Percentiles rank a stretch among this genome's conserved stretches.
phyloP scores from a whole-genome alignment of 805 yeast genomes.

The Maudiozyma saulgeensis region DNA sequence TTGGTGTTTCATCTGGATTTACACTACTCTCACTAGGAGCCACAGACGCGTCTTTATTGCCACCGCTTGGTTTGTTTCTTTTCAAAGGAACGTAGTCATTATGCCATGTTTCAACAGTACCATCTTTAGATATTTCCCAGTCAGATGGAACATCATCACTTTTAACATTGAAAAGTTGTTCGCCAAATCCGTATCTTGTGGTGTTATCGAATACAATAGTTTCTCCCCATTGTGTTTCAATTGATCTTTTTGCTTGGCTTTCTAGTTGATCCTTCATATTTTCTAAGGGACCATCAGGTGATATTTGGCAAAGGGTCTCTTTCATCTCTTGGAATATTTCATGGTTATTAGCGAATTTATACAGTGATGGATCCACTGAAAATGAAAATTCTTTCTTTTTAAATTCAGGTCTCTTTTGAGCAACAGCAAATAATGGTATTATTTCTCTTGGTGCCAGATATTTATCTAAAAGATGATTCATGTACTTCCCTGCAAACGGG shows the following conservation, averaged over 20 bases:
- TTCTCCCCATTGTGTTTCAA: constrained; percentile 74
- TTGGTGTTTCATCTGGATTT: constrained; percentile 14
- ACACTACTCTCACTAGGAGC: constrained; percentile 21
- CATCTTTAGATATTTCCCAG: constrained; percentile 36
- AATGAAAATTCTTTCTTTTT: constrained; percentile 18
- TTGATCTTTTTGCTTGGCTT: constrained; percentile 34
- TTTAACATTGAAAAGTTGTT: constrained; percentile 61
- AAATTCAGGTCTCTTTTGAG: constrained; percentile 25
- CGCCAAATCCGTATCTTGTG: constrained; percentile 51
- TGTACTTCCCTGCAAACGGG: constrained; percentile 60
- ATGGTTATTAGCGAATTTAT: constrained; percentile 45
- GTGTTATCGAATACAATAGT: constrained; percentile 49
- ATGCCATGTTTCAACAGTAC: constrained; percentile 42
- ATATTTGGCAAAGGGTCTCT: constrained; percentile 52
- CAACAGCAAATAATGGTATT: constrained; percentile 26
- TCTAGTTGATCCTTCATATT: constrained; percentile 21
- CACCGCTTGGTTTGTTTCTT: constrained; percentile 34
- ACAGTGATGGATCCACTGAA: constrained; percentile 39
- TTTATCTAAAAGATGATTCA: constrained; percentile 30
- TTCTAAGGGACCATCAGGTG: constrained; percentile 16
- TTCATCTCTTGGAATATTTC: constrained; percentile 60
- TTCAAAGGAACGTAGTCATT: constrained; percentile 71
- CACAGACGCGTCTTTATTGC: constrained; percentile 20
- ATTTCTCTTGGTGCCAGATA: constrained; percentile 28
- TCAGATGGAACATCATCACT: constrained; percentile 32